Percentiles rank a stretch among this genome's conserved stretches.
phyloP scores from a whole-genome alignment of 805 yeast genomes.

The Wickerhamomyces silvicola region DNA sequence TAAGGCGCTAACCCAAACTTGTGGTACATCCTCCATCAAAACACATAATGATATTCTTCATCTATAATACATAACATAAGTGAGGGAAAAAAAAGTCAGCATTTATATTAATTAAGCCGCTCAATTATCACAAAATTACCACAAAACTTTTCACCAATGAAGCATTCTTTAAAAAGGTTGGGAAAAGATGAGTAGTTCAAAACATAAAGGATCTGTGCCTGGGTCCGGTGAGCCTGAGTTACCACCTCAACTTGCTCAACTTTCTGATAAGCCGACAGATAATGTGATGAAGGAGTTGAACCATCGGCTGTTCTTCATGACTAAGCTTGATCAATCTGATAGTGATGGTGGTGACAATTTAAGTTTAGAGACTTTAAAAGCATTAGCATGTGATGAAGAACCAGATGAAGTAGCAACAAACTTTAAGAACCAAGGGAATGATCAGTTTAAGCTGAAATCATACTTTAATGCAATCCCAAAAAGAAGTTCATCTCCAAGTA shows the following conservation, averaged over 20 bases:
- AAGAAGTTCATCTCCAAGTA: slow-evolving; percentile 83
- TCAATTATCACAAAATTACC: background rate
- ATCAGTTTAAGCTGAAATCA: slow-evolving; percentile 63
- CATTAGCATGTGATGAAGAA: slow-evolving; percentile 91
- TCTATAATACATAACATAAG: no score
- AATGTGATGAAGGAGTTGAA: slow-evolving; percentile 75
- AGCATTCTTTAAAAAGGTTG: slow-evolving; percentile 2
- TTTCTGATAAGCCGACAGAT: slow-evolving; percentile 56
- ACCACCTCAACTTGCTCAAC: slow-evolving; percentile 76
- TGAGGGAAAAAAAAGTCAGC: no score
- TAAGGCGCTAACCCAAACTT: slow-evolving; percentile 51
- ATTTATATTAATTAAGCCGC: no score
- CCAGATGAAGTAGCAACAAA: slow-evolving; percentile 87
- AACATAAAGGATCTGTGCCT: slow-evolving; percentile 36
- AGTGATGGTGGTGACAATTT: slow-evolving; percentile 71
- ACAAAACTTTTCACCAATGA: background rate
- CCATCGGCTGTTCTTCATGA: slow-evolving; percentile 91
- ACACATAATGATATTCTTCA: slow-evolving; percentile 46
- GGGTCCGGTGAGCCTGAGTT: slow-evolving; percentile 59
- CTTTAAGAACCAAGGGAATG: slow-evolving; percentile 92
- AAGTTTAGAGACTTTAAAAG: slow-evolving; percentile 81
- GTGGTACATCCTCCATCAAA: slow-evolving; percentile 59
- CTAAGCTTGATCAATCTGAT: slow-evolving; percentile 68
- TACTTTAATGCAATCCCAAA: slow-evolving; percentile 76
- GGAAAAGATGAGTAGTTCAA: slow-evolving; percentile 15